Percentiles rank a stretch among this genome's conserved stretches.
These are phyloP conservation scores for Gracilaria gracilis DNA, from an alignment of 23 red algal species.

Conservation along the genomic window DNA sequence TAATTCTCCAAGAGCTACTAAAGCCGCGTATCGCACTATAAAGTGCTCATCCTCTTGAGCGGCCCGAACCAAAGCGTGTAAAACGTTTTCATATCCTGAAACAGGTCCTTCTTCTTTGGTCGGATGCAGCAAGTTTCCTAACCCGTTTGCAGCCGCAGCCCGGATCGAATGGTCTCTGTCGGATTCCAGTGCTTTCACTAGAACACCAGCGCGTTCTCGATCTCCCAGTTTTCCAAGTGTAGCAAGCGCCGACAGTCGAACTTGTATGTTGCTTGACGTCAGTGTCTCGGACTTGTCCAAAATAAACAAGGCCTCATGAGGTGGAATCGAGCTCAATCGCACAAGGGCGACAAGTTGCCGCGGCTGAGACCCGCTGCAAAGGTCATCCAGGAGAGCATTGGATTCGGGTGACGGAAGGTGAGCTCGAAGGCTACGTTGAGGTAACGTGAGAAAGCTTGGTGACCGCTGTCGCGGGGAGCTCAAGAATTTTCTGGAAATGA, in stretches of 20 bases:
- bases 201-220: background rate
- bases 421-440: background rate
- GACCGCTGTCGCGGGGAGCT: background rate
- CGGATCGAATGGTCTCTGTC: slow-evolving; percentile 61
- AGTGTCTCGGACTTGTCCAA: slow-evolving; percentile 40
- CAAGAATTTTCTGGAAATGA: background rate
- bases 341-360: slow-evolving; percentile 53
- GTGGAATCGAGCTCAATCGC: slow-evolving; percentile 13
- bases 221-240: slow-evolving; percentile 58
- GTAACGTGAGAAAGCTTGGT: background rate
- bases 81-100: slow-evolving; percentile 8
- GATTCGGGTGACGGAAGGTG: slow-evolving; percentile 17
- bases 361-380: slow-evolving; percentile 40
- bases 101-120: slow-evolving; percentile 22
- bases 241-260: slow-evolving; percentile 35
- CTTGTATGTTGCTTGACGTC: slow-evolving; percentile 29
- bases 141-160: slow-evolving; percentile 47
- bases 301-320: slow-evolving; percentile 29
- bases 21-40: slow-evolving; percentile 52
- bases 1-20: slow-evolving; percentile 51
- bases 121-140: slow-evolving; percentile 48
- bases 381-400: slow-evolving; percentile 18
- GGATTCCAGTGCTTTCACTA: slow-evolving; percentile 30
- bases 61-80: slow-evolving; percentile 13
- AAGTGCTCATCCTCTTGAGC: slow-evolving; percentile 58